Evolutionary conservation across 2,329 filamentous ascomycete species (phyloP).

Genomic region (Aspergillus sp.): DNA sequence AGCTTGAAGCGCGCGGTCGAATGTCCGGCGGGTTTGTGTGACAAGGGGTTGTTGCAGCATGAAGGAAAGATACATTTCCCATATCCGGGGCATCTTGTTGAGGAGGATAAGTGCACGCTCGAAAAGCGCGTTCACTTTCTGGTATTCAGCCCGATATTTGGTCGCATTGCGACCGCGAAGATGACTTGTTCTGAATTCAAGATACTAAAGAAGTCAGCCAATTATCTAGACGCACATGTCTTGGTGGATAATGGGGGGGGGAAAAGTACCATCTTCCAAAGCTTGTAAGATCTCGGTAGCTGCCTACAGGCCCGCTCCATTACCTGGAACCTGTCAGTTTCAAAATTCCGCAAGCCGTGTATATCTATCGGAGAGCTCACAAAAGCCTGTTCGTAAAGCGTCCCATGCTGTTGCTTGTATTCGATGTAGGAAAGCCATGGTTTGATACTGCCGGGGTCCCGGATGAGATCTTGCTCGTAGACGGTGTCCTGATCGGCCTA

Average conservation of each 20-base stretch:
- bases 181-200: slow-evolving; percentile 76
- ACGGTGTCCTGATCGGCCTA: slow-evolving; percentile 82
- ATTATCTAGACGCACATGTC: slow-evolving; percentile 3
- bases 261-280: slow-evolving; percentile 81
- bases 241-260: slow-evolving; percentile 2
- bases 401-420: slow-evolving; percentile 83
- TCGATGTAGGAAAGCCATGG: slow-evolving; percentile 94
- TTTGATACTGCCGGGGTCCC: slow-evolving; percentile 76
- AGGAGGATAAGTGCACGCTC: slow-evolving; percentile 86
- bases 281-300: slow-evolving; percentile 89
- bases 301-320: slow-evolving; percentile 88
- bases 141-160: slow-evolving; percentile 69
- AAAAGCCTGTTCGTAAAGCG: slow-evolving; percentile 74
- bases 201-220: slow-evolving; percentile 54
- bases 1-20: slow-evolving; percentile 85
- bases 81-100: slow-evolving; percentile 98
- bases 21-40: slow-evolving; percentile 76
- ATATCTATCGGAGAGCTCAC: slow-evolving; percentile 31
- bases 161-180: slow-evolving; percentile 76
- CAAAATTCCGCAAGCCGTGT: not conserved
- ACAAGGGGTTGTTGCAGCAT: slow-evolving; percentile 86
- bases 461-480: slow-evolving; percentile 92
- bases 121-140: slow-evolving; percentile 91
- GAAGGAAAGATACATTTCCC: slow-evolving; percentile 95
- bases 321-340: slow-evolving; percentile 37